Evolutionary conservation across 176 grass and related monocot species (phyloP).

Genomic region (Raddia distichophylla): DNA sequence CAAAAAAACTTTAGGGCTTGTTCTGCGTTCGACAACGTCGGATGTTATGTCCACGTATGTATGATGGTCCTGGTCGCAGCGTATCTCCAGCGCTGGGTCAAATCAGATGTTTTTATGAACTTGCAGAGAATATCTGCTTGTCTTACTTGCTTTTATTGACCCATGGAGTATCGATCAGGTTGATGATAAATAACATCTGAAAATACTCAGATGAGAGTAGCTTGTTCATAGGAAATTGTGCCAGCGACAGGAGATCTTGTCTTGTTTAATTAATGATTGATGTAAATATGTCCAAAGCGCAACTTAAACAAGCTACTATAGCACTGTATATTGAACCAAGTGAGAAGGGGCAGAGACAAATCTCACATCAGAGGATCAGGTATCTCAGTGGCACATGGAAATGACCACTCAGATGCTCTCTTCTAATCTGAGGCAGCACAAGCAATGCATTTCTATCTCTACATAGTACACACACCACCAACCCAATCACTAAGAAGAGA

Average conservation of each 20-base stretch:
- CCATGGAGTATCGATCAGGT: background rate
- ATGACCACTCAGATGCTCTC: constrained; percentile 44
- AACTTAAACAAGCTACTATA: background rate
- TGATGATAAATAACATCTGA: background rate
- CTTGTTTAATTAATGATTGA: background rate
- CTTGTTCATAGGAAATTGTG: background rate
- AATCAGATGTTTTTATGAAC: background rate
- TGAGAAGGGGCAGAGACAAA: background rate
- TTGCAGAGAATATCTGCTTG: background rate
- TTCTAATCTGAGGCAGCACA: constrained; percentile 31
- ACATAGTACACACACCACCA: background rate
- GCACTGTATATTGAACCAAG: background rate
- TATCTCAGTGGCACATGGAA: constrained; percentile 43
- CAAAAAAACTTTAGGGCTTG: background rate
- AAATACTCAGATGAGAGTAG: background rate
- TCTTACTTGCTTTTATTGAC: background rate
- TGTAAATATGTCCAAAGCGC: background rate
- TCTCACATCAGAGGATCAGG: constrained; percentile 5
- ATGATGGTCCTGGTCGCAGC: too few relatives aligned
- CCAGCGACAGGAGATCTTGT: background rate
- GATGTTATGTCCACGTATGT: background rate
- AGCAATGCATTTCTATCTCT: constrained; percentile 22
- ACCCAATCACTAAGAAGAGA: constrained; percentile 12
- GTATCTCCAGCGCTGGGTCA: background rate
- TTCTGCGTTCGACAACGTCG: background rate